phyloP scores from a whole-genome alignment of 2,329 filamentous ascomycete genomes.

The Colletotrichum sp. region DNA sequence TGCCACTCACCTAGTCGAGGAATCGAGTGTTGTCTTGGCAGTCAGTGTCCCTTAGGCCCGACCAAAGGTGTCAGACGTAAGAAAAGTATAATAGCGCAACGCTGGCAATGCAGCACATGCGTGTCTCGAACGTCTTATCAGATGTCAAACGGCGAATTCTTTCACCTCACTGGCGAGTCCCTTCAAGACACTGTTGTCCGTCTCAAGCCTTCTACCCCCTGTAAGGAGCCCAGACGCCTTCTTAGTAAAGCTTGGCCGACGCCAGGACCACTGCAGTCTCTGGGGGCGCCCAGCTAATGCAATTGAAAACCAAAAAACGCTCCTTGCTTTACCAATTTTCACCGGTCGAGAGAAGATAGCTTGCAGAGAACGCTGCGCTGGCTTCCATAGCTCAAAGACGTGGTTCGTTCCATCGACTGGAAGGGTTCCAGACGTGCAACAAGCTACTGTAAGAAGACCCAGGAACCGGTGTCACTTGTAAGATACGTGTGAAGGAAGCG shows the following conservation, averaged over 20 bases:
- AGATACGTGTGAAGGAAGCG: not conserved
- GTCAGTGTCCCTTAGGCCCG: not conserved
- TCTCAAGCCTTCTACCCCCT: constrained; percentile 7
- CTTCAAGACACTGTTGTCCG: not conserved
- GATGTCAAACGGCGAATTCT: not conserved
- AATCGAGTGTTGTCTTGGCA: not conserved
- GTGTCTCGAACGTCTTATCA: constrained; percentile 10
- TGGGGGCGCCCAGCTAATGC: not conserved
- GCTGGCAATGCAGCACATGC: not conserved
- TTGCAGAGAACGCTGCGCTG: not conserved
- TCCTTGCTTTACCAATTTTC: not conserved
- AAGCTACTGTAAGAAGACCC: not conserved
- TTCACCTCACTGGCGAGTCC: not conserved
- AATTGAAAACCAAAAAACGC: not conserved
- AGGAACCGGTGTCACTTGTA: not conserved
- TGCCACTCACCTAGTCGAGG: constrained; percentile 1
- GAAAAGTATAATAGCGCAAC: not conserved
- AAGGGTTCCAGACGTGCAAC: not conserved
- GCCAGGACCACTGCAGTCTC: not conserved
- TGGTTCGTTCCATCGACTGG: not conserved
- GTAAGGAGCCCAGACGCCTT: not conserved
- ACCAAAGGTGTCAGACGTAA: not conserved
- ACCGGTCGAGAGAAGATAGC: not conserved
- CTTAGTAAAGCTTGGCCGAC: constrained; percentile 3
- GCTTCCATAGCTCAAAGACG: not conserved